These are phyloP conservation scores for Candida endomychidarum DNA, from an alignment of 805 yeast genomes.

Conservation along the genomic window DNA sequence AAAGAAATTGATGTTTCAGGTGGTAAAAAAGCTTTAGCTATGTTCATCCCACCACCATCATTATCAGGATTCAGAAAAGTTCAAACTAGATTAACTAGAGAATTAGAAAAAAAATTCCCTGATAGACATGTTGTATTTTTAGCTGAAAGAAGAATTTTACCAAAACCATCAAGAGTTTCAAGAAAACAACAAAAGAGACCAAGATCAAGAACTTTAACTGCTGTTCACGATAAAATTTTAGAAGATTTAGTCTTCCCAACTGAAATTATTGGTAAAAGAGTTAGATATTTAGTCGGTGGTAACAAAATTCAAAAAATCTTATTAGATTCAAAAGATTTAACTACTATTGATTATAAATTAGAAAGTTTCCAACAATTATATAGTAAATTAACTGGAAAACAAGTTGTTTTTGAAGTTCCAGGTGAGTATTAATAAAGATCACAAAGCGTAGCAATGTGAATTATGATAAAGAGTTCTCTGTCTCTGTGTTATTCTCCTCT, in stretches of 20 bases:
- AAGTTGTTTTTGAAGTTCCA: conserved; percentile 94
- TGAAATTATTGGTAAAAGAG: conserved; percentile 98
- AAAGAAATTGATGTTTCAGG: conserved; percentile 97
- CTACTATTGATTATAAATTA: conserved; percentile 96
- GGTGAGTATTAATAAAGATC: conserved; percentile 36
- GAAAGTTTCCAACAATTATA: conserved; percentile 99
- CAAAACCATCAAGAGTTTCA: conserved; percentile 96
- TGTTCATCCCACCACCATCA: conserved; percentile 97
- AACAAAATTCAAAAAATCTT: conserved; percentile 96
- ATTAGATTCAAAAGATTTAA: conserved; percentile 96
- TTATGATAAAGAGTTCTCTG: no score
- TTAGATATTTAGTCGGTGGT: conserved; percentile 98
- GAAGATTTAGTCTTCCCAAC: conserved; percentile 99
- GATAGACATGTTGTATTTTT: conserved; percentile 99
- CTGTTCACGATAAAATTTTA: conserved; percentile 97
- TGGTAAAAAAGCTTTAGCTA: conserved; percentile 97
- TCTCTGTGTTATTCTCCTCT: no score
- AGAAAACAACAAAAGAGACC: conserved; percentile 98
- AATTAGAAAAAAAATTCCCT: conserved; percentile 99
- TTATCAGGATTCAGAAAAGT: conserved; percentile 93
- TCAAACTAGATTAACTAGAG: conserved; percentile 97
- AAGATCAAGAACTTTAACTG: conserved; percentile 98
- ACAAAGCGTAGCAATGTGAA: no score
- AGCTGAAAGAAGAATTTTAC: conserved; percentile 99
- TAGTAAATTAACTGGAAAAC: conserved; percentile 99